phyloP scores from a whole-genome alignment of 192 early-diverging fungal genomes.

The Jimgerdemannia lactiflua region DNA sequence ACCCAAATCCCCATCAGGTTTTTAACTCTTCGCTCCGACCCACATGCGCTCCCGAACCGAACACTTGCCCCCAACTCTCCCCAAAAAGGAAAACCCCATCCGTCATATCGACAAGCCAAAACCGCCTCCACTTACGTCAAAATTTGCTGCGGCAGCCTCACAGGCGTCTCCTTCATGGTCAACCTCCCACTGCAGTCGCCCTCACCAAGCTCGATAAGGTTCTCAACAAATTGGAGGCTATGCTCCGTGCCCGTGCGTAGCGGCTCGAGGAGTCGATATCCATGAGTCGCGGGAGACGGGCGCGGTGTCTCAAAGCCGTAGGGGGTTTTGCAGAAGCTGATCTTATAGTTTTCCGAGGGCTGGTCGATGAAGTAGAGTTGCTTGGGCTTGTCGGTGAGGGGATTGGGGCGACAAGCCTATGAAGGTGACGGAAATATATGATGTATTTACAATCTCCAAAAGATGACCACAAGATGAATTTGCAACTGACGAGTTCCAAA shows the following conservation, averaged over 20 bases:
- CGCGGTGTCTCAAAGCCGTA: background rate
- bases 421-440: background rate
- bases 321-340: background rate
- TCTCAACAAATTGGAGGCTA: background rate
- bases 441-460: no score
- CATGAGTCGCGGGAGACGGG: background rate
- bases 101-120: no score
- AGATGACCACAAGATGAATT: background rate
- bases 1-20: no score
- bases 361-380: background rate
- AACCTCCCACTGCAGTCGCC: background rate
- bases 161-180: constrained; percentile 13
- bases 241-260: constrained; percentile 5
- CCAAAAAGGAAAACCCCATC: no score
- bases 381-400: background rate
- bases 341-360: constrained; percentile 3
- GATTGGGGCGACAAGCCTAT: constrained; percentile 6
- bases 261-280: no score
- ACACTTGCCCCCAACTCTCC: no score
- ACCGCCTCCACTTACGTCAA: constrained; percentile 9
- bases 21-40: no score
- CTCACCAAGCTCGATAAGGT: constrained; percentile 7
- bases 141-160: constrained; percentile 5
- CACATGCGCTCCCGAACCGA: no score
- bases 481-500: no score